Percentiles rank a stretch among this genome's conserved stretches.
Evolutionary conservation across 306 rosid genomes (phyloP).

Genomic region (Vicia sativa): DNA sequence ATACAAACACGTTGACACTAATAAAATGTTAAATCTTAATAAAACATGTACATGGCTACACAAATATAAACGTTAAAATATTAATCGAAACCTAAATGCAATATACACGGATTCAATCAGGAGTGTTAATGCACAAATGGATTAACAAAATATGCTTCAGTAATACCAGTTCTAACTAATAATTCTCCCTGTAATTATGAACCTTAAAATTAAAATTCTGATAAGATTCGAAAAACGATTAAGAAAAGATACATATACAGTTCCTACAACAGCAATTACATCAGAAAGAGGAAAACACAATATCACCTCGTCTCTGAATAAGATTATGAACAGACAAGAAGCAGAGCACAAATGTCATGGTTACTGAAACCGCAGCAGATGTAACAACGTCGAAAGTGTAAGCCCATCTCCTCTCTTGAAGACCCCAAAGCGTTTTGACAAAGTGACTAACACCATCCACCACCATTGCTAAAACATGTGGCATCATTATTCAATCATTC

Average conservation of each 20-base stretch:
- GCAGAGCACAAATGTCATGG: conserved; percentile 50
- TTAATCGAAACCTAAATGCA: too few species aligned
- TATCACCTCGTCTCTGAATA: conserved; percentile 20
- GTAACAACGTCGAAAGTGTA: conserved; percentile 48
- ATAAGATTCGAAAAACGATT: not conserved
- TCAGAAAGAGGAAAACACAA: conserved; percentile 36
- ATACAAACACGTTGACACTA: too few species aligned
- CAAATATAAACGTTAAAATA: too few species aligned
- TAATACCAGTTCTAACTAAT: not conserved
- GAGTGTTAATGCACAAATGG: too few species aligned
- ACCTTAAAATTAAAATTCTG: not conserved
- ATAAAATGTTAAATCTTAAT: too few species aligned
- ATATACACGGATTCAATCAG: too few species aligned
- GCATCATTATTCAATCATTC: conserved; percentile 37
- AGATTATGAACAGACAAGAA: conserved; percentile 40
- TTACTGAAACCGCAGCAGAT: conserved; percentile 48
- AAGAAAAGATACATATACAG: not conserved
- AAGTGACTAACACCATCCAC: conserved; percentile 47
- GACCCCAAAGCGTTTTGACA: conserved; percentile 59
- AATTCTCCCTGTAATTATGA: not conserved
- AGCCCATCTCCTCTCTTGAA: conserved; percentile 65
- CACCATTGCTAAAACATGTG: conserved; percentile 46
- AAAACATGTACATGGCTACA: too few species aligned
- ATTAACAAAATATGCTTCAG: not conserved
- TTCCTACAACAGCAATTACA: conserved; percentile 16